These are phyloP conservation scores for Metarhizium humberi DNA, from an alignment of 2,329 filamentous ascomycete genomes.

Conservation along the genomic window DNA sequence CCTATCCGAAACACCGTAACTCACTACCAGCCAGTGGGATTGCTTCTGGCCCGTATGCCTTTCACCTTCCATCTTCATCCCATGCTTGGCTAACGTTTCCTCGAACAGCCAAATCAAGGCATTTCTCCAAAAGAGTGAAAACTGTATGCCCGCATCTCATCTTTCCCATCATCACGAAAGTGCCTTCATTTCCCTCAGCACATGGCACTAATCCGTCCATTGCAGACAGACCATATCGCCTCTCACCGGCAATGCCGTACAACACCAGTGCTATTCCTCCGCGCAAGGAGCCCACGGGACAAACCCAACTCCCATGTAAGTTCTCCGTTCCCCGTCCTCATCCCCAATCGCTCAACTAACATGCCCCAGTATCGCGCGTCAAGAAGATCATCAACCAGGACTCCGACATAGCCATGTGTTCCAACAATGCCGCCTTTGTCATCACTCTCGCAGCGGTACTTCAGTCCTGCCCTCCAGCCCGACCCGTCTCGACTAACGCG, in stretches of 20 bases:
- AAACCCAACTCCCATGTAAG: slow-evolving; percentile 77
- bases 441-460: slow-evolving; percentile 79
- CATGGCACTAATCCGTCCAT: background rate
- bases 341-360: background rate
- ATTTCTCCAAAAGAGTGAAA: too few species aligned
- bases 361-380: slow-evolving; percentile 68
- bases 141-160: too few species aligned
- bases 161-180: too few species aligned
- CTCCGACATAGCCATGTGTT: slow-evolving; percentile 75
- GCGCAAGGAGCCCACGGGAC: slow-evolving; percentile 73
- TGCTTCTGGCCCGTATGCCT: too few species aligned
- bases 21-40: too few species aligned
- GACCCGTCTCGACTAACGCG: slow-evolving; percentile 1
- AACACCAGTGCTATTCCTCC: slow-evolving; percentile 79
- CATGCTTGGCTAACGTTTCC: too few species aligned
- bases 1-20: too few species aligned
- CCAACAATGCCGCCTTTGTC: slow-evolving; percentile 88
- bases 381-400: slow-evolving; percentile 93
- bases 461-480: background rate
- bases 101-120: too few species aligned
- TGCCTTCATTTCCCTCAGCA: too few species aligned
- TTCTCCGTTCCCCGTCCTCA: slow-evolving; percentile 12
- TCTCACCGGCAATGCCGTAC: slow-evolving; percentile 60
- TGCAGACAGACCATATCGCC: background rate
- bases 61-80: too few species aligned